Evolutionary conservation across 2,329 filamentous ascomycete species (phyloP), one percentile per base, ranked within the genome.

Genomic region (Leptographium galeiforme): DNA sequence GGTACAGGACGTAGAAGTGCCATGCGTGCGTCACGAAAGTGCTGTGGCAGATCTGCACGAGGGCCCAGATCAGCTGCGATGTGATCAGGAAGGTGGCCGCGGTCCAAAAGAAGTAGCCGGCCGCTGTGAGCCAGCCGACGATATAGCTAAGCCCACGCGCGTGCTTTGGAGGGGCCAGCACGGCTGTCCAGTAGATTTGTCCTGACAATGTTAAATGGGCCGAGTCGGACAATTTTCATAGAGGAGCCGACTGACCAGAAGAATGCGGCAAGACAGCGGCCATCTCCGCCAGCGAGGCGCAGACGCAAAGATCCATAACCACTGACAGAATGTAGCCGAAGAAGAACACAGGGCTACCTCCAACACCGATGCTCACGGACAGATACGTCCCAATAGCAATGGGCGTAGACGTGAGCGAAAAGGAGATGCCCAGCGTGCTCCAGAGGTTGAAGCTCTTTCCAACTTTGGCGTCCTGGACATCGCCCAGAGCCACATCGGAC

Each of bases 311-410:
- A 25, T 53, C n/a, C 47, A 50, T 50, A n/a, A n/a, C 8, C 6
- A 38, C 48, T 2, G 40, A 18, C 8, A 53, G 41, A 6, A 53
- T 44, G 41, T 46, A 53, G 19, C 52, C 52, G n/a, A 50, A 53
- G 41, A 53, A 46, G 25, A 53, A 53, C 16, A 53, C 48, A 2
- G 52, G 52, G n/a, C 52, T 53, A 19, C 52, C 52, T 13, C 52
- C 52, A 8, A 53, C 52, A 33, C 52, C 52, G 16, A 53, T 41
- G 14, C 6, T 33, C 18, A 50, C 48, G 6, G 52, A 53, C 13
- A 53, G 48, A 34, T 53, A 53, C 2, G 47, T 50, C 19, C 52
- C 52, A 11, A 53, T 47, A 8, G 52, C 41, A n/a, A 53, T 45
- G 40, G 52, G 52, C 36, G 52, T 53, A 0, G 41, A 50, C 8